These are phyloP conservation scores for Shiraia sp. DNA, from an alignment of 2,329 filamentous ascomycete species.

Conservation along the genomic window DNA sequence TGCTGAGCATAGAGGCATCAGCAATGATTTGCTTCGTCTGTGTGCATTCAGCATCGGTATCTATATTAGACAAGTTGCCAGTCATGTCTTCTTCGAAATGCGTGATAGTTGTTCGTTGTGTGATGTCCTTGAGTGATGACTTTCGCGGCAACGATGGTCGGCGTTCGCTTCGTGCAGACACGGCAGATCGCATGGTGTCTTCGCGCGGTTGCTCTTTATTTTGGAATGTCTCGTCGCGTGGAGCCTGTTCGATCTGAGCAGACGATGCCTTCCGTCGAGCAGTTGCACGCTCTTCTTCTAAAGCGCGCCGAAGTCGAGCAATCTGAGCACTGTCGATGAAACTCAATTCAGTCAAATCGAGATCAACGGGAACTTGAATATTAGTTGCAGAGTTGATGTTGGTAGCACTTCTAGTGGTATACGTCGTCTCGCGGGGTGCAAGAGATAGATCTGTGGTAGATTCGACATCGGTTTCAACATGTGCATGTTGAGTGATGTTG, in stretches of 20 bases:
- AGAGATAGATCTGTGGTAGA: slow-evolving; percentile 48
- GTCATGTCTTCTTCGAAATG: slow-evolving; percentile 43
- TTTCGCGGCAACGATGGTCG: slow-evolving; percentile 54
- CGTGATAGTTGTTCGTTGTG: slow-evolving; percentile 35
- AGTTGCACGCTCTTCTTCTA: slow-evolving; percentile 59
- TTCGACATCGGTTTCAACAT: slow-evolving; percentile 39
- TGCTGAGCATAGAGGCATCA: slow-evolving; percentile 52
- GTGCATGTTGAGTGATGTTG: slow-evolving; percentile 18
- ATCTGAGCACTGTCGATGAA: slow-evolving; percentile 58
- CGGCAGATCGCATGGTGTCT: slow-evolving; percentile 45
- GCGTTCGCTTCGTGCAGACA: slow-evolving; percentile 44
- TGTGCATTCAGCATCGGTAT: slow-evolving; percentile 29
- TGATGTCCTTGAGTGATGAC: slow-evolving; percentile 59
- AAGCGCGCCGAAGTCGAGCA: slow-evolving; percentile 56
- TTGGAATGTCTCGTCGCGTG: slow-evolving; percentile 46
- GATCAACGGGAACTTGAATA: slow-evolving; percentile 33
- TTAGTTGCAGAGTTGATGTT: slow-evolving; percentile 18
- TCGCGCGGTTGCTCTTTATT: slow-evolving; percentile 44
- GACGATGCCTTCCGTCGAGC: slow-evolving; percentile 37
- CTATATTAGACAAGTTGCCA: slow-evolving; percentile 34
- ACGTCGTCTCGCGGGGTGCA: slow-evolving; percentile 34
- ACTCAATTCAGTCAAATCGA: slow-evolving; percentile 58
- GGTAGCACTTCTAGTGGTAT: slow-evolving; percentile 28
- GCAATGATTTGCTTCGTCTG: slow-evolving; percentile 33
- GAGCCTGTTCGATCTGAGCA: slow-evolving; percentile 27